phyloP scores from a whole-genome alignment of 2,329 filamentous ascomycete genomes.

The Hypoxylon sp. region DNA sequence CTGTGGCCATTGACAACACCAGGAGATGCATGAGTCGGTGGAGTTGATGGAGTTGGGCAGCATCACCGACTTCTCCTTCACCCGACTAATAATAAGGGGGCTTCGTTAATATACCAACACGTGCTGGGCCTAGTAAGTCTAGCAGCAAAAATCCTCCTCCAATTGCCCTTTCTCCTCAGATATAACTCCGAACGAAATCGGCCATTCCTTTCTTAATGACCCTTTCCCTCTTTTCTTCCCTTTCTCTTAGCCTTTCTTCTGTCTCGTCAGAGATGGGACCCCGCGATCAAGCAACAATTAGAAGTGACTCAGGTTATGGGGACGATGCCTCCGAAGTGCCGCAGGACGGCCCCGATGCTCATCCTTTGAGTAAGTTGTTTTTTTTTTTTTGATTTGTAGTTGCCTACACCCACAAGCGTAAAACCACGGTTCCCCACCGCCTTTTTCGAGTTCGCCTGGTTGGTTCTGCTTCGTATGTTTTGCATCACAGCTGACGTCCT shows the following conservation, averaged over 20 bases:
- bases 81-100: constrained; percentile 32
- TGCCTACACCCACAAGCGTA: too few relatives aligned
- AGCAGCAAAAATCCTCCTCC: constrained; percentile 13
- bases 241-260: constrained; percentile 37
- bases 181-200: constrained; percentile 36
- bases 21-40: constrained; percentile 44
- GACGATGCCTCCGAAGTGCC: constrained; percentile 46
- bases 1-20: constrained; percentile 41
- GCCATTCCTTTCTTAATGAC: constrained; percentile 28
- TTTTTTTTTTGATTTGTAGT: constrained; percentile 27
- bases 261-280: constrained; percentile 49
- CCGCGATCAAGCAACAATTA: constrained; percentile 47
- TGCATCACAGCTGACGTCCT: constrained; percentile 23
- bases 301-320: constrained; percentile 49
- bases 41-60: constrained; percentile 45
- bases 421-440: constrained; percentile 2
- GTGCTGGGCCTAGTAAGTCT: constrained; percentile 21
- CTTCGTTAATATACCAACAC: constrained; percentile 23
- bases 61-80: constrained; percentile 39
- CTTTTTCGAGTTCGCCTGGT: constrained; percentile 5
- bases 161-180: constrained; percentile 27
- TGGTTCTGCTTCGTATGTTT: constrained; percentile 1
- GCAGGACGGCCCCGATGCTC: constrained; percentile 43
- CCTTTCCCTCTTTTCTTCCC: constrained; percentile 36
- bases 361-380: constrained; percentile 47